Conservation (phyloP, 352 stramenopile species). For the Phytophthora kernoviae region DNA sequence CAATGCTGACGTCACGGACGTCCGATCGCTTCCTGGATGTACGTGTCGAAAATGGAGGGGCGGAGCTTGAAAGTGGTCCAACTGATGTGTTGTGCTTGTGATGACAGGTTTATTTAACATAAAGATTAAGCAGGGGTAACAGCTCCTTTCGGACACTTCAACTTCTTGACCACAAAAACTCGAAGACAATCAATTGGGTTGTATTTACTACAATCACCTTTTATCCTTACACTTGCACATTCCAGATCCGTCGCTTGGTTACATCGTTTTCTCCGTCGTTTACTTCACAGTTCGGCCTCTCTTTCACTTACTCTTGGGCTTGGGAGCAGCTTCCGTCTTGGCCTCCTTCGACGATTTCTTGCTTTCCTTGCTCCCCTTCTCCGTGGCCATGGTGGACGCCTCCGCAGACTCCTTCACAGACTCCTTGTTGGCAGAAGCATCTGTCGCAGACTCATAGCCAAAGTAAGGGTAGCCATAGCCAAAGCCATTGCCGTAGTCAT, state of each 20-base stretch:
- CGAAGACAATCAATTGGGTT: not conserved
- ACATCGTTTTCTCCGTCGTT: not conserved
- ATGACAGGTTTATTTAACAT: slow-evolving; percentile 92
- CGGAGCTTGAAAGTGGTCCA: not conserved
- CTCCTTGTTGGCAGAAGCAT: not conserved
- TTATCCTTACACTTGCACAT: not conserved
- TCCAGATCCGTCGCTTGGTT: not conserved
- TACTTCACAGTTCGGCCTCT: not conserved
- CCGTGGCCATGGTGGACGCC: not conserved
- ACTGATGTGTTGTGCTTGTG: slow-evolving; percentile 6
- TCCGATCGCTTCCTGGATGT: slow-evolving; percentile 92
- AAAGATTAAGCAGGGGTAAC: slow-evolving; percentile 82
- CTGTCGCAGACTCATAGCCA: not conserved
- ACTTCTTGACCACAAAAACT: not conserved
- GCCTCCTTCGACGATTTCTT: not conserved
- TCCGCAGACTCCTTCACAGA: not conserved
- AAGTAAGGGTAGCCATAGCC: slow-evolving; percentile 1
- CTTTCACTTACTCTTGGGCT: not conserved
- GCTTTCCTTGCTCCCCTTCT: not conserved
- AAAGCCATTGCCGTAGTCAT: not conserved
- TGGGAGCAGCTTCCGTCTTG: not conserved
- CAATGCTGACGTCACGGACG: slow-evolving; percentile 94
- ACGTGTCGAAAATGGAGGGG: slow-evolving; percentile 33
- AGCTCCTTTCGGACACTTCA: no score
- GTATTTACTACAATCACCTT: not conserved